Conservation (phyloP, 352 stramenopile genomes). For the Achlya hypogyna region DNA sequence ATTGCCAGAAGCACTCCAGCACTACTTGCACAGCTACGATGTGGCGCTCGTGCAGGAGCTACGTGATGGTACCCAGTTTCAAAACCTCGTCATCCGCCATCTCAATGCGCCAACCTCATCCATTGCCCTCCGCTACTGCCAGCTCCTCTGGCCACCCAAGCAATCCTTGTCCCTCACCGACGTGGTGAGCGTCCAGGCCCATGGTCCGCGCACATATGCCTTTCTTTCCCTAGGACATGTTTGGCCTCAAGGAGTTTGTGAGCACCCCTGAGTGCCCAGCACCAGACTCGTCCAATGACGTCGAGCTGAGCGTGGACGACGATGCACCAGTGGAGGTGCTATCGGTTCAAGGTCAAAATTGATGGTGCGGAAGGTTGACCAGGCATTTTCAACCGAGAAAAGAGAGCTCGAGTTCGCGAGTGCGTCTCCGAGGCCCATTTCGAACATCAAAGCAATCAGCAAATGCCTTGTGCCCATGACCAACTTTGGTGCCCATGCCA, state of each 20-base stretch:
- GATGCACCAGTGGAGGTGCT: not conserved
- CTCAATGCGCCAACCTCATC: not conserved
- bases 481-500: conserved; percentile 14
- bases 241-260: too few relatives aligned
- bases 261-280: too few relatives aligned
- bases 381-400: not conserved
- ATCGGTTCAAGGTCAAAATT: not conserved
- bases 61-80: conserved; percentile 2
- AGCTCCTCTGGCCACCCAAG: not conserved
- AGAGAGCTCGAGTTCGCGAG: not conserved
- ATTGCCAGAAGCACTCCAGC: not conserved
- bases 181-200: too few relatives aligned
- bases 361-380: conserved; percentile 2
- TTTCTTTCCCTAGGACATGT: too few relatives aligned
- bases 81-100: not conserved
- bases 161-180: too few relatives aligned
- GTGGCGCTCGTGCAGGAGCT: not conserved
- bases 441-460: not conserved
- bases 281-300: too few relatives aligned
- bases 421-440: not conserved
- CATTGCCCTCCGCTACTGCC: not conserved
- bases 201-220: too few relatives aligned
- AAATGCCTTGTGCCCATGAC: conserved; percentile 8
- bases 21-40: conserved; percentile 12
- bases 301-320: not conserved